Base-by-base conservation (phyloP, 768 basidiomycete species). In the Boletus eberwhitei region DNA sequence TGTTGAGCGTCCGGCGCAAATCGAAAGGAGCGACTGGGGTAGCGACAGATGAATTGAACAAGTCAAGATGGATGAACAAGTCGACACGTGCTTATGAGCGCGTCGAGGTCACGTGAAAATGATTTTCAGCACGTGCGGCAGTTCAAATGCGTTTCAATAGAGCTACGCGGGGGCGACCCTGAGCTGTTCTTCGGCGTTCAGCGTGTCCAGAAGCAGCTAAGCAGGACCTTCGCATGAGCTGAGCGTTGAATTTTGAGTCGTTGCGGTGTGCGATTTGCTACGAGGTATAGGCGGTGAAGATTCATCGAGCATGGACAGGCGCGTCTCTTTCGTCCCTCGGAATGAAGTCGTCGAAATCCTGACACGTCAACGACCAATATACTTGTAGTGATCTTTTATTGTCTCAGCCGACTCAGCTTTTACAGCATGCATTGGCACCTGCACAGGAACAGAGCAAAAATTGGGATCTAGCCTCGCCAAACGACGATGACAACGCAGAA, bases 341-440 rank as follows among this genome's bases (percentile, higher is more conserved):
- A 51, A 35, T 24, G 26, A 44, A 49, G 37, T 43, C 17, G 40
- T 42, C 44, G 39, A 49, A 48, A 41, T 32, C 52, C 61, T 68
- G 52, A 63, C 50, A 38, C 52, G 43, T 21, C 17, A 22, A 12
- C 24, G 22, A 24, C 37, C 50, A 14, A 45, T 31, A 59, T 48
- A 24, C 31, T 53, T 55, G 56, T 54, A 84, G 80, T 64, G 77
- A 77, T 62, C 53, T 67, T 24, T 72, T 66, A 22, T 75, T 76
- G 57, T 80, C 82, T n/a, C 84, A 85, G 57, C 74, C 83, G 6
- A 80, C 79, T 19, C 79, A 84, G 52, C 62, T 85, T 38, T 65
- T 86, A 47, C 68, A 77, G 48, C 73, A 79, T 53, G 74, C 81
- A 8, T 60, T 84, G 21, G 69, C 70, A 40, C 50, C 60, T 17